Evolutionary conservation across 139 green algal genomes (phyloP).

Genomic region (Astrephomene gubernaculifera): DNA sequence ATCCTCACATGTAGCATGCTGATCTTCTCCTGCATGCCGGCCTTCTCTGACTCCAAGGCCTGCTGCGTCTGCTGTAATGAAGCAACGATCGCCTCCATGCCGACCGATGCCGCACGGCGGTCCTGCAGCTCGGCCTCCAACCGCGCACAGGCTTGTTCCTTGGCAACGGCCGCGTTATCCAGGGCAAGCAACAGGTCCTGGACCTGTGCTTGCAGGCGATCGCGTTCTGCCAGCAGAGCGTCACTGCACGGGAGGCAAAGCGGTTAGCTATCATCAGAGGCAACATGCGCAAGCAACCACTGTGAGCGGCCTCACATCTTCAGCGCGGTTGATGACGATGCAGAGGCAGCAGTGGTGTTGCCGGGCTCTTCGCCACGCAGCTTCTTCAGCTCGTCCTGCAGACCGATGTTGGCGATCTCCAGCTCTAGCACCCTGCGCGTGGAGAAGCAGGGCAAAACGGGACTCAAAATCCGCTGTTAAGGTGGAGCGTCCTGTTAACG

Average conservation of each 20-base stretch:
- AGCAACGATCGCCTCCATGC: background rate
- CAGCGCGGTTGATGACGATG: too few relatives aligned
- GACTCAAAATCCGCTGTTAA: too few relatives aligned
- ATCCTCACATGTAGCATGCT: background rate
- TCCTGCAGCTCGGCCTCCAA: background rate
- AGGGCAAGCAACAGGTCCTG: background rate
- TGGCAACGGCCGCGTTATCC: background rate
- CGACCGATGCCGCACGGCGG: background rate
- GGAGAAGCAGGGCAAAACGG: background rate
- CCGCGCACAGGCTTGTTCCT: background rate
- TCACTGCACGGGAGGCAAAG: slow-evolving; percentile 10
- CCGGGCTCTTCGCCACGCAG: slow-evolving; percentile 18
- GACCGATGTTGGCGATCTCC: slow-evolving; percentile 42
- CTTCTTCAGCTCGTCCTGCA: slow-evolving; percentile 29
- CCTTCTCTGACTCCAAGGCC: background rate
- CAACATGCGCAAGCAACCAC: too few relatives aligned
- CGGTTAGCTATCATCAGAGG: too few relatives aligned
- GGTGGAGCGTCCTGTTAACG: too few relatives aligned
- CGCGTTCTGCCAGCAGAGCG: slow-evolving; percentile 6
- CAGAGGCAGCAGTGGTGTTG: too few relatives aligned
- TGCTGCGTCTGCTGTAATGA: background rate
- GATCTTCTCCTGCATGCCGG: background rate
- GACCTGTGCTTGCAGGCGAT: background rate
- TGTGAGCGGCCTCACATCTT: too few relatives aligned
- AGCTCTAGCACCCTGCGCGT: slow-evolving; percentile 50